Conservation (phyloP, 208 protist species). For the Tetramitus jugosus region DNA sequence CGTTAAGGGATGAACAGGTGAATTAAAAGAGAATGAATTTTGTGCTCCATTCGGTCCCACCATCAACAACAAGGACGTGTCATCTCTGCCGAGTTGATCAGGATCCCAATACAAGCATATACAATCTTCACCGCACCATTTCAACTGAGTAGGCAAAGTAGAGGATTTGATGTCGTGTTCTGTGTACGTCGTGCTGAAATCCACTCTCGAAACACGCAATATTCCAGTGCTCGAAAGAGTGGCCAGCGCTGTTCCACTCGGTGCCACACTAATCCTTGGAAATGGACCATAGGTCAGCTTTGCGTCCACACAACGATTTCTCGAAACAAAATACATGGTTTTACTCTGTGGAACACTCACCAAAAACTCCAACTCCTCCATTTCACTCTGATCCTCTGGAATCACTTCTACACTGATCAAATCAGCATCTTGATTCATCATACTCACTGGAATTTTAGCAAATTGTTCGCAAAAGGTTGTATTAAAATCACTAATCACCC, state of each 20-base stretch:
- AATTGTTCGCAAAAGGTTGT: background rate
- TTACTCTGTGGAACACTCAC: background rate
- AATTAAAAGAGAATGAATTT: background rate
- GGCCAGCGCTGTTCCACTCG: background rate
- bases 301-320: background rate
- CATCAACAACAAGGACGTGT: constrained; percentile 11
- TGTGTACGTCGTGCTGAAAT: background rate
- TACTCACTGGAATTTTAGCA: background rate
- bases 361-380: too few species aligned
- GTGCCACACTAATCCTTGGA: background rate
- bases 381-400: too few species aligned
- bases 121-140: constrained; percentile 25
- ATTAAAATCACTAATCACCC: constrained; percentile 9
- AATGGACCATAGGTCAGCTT: constrained; percentile 17
- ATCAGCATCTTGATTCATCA: background rate
- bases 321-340: background rate
- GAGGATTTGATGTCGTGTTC: constrained; percentile 4
- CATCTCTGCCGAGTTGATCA: constrained; percentile 17
- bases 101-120: constrained; percentile 26
- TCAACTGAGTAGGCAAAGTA: background rate
- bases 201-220: background rate
- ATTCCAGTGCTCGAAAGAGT: background rate
- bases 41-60: constrained; percentile 19
- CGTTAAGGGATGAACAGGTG: constrained; percentile 2
- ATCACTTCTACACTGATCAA: too few species aligned